Base-by-base conservation (phyloP, 73 alveolate species). In the Blepharisma japonicum region DNA sequence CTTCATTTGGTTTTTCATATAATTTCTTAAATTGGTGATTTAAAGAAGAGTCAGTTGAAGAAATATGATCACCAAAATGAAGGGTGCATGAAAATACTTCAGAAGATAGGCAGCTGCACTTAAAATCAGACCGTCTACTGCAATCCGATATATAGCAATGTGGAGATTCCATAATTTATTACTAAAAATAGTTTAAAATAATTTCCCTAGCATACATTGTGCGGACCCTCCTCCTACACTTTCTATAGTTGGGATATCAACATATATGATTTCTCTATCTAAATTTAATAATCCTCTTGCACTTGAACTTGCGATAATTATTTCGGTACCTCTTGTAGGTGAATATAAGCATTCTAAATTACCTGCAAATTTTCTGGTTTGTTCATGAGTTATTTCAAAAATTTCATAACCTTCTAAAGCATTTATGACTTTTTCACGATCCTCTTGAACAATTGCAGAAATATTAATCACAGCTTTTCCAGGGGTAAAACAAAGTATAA, bases 401-500 rank as follows among this genome's bases (percentile, higher is more conserved):
- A 61, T 14, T 25, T 14, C 11, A 25, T 61, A 61, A 5, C 47
- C 74, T 2, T n/a, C 47, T n/a, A 61, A 39, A 18, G 38, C 18
- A 14, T n/a, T 8, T 20, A 61, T 25, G 23, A 61, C 74, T 61
- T 61, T 61, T 61, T 61, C 74, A 20, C 74, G 39, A 2, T n/a
- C 39, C 23, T 14, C 38, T 61, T 68, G 50, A 6, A 61, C 25
- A 11, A 87, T 86, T 32, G 74, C 50, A 49, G 68, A 48, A 38
- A 86, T 79, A 61, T 87, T 86, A 48, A 80, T 78, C 38, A 48
- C 55, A 56, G 86, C 91, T 50, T 71, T 61, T 27, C 83, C 85
- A 8, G 91, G 71, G 48, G 86, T 94, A 7, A 85, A 76, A 55
- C 92, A 90, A 46, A 90, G 79, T 3, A 84, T 77, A 79, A 87